These are phyloP conservation scores for Solanum habrochaites DNA, from an alignment of 257 asterid species.

Conservation along the genomic window DNA sequence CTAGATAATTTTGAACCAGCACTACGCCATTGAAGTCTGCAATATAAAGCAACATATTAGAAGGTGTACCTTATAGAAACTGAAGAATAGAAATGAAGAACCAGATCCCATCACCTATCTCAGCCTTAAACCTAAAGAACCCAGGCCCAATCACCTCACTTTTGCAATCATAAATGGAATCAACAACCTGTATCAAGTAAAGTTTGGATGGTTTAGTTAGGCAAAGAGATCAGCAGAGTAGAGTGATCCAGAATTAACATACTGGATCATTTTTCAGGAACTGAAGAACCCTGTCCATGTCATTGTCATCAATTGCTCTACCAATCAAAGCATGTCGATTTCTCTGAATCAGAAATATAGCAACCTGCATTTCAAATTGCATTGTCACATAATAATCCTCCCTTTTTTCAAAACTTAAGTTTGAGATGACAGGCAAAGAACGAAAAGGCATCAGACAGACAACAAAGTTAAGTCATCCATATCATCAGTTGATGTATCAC, in stretches of 20 bases:
- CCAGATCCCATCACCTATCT: constrained; percentile 55
- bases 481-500: background rate
- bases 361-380: constrained; percentile 53
- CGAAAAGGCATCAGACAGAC: background rate
- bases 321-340: constrained; percentile 98
- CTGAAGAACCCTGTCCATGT: constrained; percentile 87
- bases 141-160: constrained; percentile 99
- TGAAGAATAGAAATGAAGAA: background rate
- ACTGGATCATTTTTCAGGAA: constrained; percentile 87
- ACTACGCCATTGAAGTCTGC: constrained; percentile 92
- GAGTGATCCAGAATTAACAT: constrained; percentile 9
- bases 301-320: constrained; percentile 86
- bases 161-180: constrained; percentile 92
- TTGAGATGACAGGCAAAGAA: background rate
- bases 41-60: constrained; percentile 8
- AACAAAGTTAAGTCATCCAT: background rate
- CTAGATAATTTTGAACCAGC: constrained; percentile 82
- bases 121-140: constrained; percentile 95
- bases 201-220: constrained; percentile 2
- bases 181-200: constrained; percentile 65
- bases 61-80: background rate
- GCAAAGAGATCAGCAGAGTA: background rate
- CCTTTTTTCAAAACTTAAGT: background rate
- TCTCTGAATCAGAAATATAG: constrained; percentile 93
- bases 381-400: background rate